These are phyloP conservation scores for Nicotiana undulata DNA, from an alignment of 257 asterid genomes.

Conservation along the genomic window DNA sequence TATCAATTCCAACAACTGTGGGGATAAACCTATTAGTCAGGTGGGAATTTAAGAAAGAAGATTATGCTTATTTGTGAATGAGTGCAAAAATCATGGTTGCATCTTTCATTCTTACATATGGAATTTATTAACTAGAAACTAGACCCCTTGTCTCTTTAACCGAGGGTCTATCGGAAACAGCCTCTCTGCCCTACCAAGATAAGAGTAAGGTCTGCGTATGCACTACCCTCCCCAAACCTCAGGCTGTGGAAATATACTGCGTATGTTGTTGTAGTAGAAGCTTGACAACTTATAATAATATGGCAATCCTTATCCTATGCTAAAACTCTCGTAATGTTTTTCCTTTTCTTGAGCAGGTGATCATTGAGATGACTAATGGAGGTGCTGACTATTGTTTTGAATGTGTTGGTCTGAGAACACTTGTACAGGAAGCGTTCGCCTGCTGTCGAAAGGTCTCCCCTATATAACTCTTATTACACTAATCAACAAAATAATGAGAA, in stretches of 20 bases:
- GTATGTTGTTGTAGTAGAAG: no score
- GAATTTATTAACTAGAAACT: no score
- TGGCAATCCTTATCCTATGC: background rate
- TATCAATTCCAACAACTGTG: slow-evolving; percentile 44
- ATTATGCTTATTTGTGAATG: no score
- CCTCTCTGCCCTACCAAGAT: no score
- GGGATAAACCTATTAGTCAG: slow-evolving; percentile 64
- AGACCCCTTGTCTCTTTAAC: no score
- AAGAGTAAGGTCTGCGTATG: no score
- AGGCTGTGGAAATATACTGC: no score
- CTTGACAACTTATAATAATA: no score
- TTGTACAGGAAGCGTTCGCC: slow-evolving; percentile 71
- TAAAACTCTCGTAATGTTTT: background rate
- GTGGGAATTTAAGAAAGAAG: slow-evolving; percentile 14
- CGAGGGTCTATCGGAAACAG: no score
- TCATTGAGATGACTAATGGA: slow-evolving; percentile 67
- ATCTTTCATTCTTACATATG: no score
- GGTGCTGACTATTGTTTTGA: slow-evolving; percentile 95
- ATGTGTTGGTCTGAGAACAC: slow-evolving; percentile 63
- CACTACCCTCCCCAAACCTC: no score
- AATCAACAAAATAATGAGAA: background rate
- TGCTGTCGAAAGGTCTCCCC: slow-evolving; percentile 58
- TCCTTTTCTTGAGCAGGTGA: slow-evolving; percentile 31
- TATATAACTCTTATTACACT: background rate
- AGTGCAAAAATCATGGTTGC: no score